Evolutionary conservation across 2,329 filamentous ascomycete genomes (phyloP).

Genomic region (Scytalidium lignicola): DNA sequence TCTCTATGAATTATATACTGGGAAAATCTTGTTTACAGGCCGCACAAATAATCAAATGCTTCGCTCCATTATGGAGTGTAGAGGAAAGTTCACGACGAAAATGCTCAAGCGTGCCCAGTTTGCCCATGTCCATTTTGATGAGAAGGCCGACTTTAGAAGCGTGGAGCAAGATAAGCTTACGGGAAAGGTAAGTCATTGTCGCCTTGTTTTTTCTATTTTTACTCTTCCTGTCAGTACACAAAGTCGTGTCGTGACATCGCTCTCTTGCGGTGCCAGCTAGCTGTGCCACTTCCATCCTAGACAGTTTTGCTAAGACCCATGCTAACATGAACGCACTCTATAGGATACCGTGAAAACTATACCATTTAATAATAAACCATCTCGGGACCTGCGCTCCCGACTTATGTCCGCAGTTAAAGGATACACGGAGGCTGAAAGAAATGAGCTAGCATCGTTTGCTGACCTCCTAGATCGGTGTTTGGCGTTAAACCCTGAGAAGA

Average conservation of each 20-base stretch:
- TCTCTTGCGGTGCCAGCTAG: too few relatives aligned
- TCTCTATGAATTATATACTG: constrained; percentile 93
- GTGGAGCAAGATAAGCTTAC: constrained; percentile 84
- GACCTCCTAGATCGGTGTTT: constrained; percentile 87
- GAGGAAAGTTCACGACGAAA: constrained; percentile 87
- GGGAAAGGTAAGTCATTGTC: constrained; percentile 56
- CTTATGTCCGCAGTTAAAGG: constrained; percentile 69
- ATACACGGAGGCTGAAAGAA: constrained; percentile 67
- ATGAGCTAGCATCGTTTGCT: constrained; percentile 76
- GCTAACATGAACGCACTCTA: constrained; percentile 14
- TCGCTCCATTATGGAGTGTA: constrained; percentile 89
- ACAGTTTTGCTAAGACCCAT: too few relatives aligned
- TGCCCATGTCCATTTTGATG: constrained; percentile 75
- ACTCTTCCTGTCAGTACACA: constrained; percentile 8
- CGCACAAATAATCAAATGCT: constrained; percentile 99
- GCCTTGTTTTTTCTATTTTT: constrained; percentile 6
- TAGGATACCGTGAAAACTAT: constrained; percentile 65
- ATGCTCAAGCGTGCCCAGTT: constrained; percentile 79
- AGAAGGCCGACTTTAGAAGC: constrained; percentile 76
- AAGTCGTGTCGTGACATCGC: too few relatives aligned
- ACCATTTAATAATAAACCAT: constrained; percentile 62
- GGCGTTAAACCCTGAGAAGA: constrained; percentile 85
- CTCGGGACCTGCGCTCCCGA: constrained; percentile 75
- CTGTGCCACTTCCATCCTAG: too few relatives aligned
- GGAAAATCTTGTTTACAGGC: constrained; percentile 93